Evolutionary conservation across 2,329 filamentous ascomycete genomes (phyloP), one percentile per base, ranked within the genome.

Genomic region (Aplosporella prunicola): DNA sequence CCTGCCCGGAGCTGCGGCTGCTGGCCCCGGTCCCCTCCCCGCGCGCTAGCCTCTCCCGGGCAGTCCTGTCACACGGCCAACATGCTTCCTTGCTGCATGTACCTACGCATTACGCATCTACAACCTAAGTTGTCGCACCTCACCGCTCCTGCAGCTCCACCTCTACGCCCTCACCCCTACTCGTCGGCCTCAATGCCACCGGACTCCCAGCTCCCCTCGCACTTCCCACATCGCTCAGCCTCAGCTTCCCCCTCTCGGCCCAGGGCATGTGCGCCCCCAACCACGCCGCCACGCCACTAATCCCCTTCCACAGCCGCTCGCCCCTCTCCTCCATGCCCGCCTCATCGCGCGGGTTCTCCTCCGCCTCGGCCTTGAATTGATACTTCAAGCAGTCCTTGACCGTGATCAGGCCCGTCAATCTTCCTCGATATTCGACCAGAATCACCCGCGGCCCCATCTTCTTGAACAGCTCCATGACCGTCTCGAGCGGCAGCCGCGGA

Each of bases 361-460:
- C 77, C 7, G 84, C 84, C 59, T 98, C 91, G 1, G 83, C 85
- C 66, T 91, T 93, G 73, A 96, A 94, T 60, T 98, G 89, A 53
- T 93, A 96, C 57, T 91, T 93, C 39, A 98, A 66, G 49, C 91
- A 96, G 57, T 98, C 91, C 59, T 98, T 98, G 44, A 95, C 83
- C 0, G 91, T 98, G 1, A 98, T 84, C 0, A 98, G 70, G 0
- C 91, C 91, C 0, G 74, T 76, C 2, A 98, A 71, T 33, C 76
- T 76, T 10, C 91, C 91, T 41, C 84, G 82, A 55, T 94, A 82
- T 58, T 98, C 91, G 25, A 95, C 81, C 3, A 98, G 71, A 33
- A 98, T 89, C 5, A 95, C 87, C 1, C 91, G 76, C 0, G 89
- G 91, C 0, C 91, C 91, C 57, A 98, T 93, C 65, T 96, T 98